A percentile compares a stretch with the other conserved stretches of the same genome.
These are phyloP conservation scores for Diplodia scrobiculata DNA, from an alignment of 2,329 filamentous ascomycete species.

Conservation along the genomic window DNA sequence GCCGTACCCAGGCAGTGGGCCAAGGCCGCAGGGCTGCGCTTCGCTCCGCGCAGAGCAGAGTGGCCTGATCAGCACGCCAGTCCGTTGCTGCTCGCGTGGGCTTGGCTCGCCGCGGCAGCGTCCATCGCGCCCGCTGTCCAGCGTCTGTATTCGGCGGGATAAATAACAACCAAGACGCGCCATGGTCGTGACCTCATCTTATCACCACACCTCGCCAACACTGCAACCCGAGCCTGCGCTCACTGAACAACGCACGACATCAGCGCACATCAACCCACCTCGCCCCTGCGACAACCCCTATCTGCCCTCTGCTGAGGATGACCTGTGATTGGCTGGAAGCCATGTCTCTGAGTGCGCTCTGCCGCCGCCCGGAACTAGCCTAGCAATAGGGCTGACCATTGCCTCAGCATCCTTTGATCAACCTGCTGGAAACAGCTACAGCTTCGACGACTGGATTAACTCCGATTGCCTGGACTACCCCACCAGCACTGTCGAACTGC, in stretches of 20 bases:
- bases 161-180: slow-evolving; percentile 28
- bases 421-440: slow-evolving; percentile 28
- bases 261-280: slow-evolving; percentile 17
- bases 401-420: slow-evolving; percentile 28
- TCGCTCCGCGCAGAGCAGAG: slow-evolving; percentile 4
- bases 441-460: slow-evolving; percentile 38
- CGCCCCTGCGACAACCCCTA: not conserved
- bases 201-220: slow-evolving; percentile 21
- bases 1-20: not conserved
- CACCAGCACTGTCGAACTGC: slow-evolving; percentile 35
- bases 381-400: slow-evolving; percentile 26
- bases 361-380: slow-evolving; percentile 19
- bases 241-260: slow-evolving; percentile 15
- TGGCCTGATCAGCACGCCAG: slow-evolving; percentile 30
- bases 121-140: slow-evolving; percentile 1
- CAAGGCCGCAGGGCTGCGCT: slow-evolving; percentile 14
- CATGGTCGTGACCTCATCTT: slow-evolving; percentile 29
- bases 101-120: slow-evolving; percentile 5
- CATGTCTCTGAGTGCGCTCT: slow-evolving; percentile 27
- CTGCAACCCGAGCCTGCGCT: not conserved
- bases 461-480: slow-evolving; percentile 37
- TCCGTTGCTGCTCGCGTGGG: not conserved
- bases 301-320: slow-evolving; percentile 14
- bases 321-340: slow-evolving; percentile 29
- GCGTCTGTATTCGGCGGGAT: slow-evolving; percentile 2